A percentile compares a stretch with the other conserved stretches of the same genome.
Evolutionary conservation across 192 early-diverging fungal genomes (phyloP).

Genomic region (Umbelopsis isabellina): DNA sequence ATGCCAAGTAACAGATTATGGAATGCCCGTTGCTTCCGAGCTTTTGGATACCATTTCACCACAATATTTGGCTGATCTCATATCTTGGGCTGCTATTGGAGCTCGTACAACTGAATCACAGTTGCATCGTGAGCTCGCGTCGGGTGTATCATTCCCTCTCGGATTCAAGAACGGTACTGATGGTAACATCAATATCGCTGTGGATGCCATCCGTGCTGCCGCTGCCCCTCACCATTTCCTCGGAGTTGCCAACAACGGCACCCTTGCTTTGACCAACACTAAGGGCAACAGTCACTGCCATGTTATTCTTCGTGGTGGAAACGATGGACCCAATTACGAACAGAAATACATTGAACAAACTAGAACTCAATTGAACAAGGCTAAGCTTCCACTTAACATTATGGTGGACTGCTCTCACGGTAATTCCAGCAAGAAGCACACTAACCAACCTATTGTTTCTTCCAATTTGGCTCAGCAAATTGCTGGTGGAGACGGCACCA

Average conservation of each 20-base stretch:
- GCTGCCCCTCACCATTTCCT: conserved; percentile 86
- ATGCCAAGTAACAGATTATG: conserved; percentile 77
- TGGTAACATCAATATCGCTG: conserved; percentile 76
- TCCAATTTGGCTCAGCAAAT: conserved; percentile 73
- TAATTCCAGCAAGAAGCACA: conserved; percentile 87
- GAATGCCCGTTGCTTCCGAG: conserved; percentile 87
- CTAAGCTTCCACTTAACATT: conserved; percentile 65
- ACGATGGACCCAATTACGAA: conserved; percentile 87
- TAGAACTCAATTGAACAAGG: conserved; percentile 67
- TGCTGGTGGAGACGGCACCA: conserved; percentile 61
- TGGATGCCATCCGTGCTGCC: conserved; percentile 77
- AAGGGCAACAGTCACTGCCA: conserved; percentile 86
- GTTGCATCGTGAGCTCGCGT: conserved; percentile 92
- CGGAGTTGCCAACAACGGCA: conserved; percentile 91
- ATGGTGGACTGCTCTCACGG: conserved; percentile 98
- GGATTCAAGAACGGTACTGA: conserved; percentile 99
- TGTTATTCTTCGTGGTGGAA: conserved; percentile 90
- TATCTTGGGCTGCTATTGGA: conserved; percentile 98
- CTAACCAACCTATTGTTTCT: conserved; percentile 81
- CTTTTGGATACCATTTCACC: conserved; percentile 95
- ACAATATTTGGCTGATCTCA: conserved; percentile 91
- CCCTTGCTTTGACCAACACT: conserved; percentile 87
- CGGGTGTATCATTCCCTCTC: conserved; percentile 91
- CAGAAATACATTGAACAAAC: conserved; percentile 62
- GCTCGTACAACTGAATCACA: conserved; percentile 97